Conservation (phyloP, 2,329 filamentous ascomycete genomes). For the Pezicula rhizophila region DNA sequence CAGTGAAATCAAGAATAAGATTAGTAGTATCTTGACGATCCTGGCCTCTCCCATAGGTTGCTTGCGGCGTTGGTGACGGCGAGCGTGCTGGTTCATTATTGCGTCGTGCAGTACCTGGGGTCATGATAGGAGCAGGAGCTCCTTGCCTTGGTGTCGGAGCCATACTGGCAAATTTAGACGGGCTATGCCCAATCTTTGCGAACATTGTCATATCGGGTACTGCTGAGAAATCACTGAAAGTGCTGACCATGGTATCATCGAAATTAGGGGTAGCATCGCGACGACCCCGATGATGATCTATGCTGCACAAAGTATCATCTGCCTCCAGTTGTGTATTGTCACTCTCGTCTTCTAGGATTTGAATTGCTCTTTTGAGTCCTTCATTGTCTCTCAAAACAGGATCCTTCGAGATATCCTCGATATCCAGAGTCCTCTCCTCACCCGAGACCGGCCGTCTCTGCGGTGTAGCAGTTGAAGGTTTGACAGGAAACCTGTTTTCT, state of each 20-base stretch:
- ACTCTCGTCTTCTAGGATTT: conserved; percentile 52
- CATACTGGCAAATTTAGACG: conserved; percentile 43
- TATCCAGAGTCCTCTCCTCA: conserved; percentile 17
- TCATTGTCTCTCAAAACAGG: conserved; percentile 45
- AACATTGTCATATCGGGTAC: conserved; percentile 84
- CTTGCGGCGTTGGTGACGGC: conserved; percentile 33
- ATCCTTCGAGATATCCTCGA: conserved; percentile 48
- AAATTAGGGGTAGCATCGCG: conserved; percentile 28
- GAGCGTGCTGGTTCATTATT: conserved; percentile 14
- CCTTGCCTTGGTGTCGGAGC: conserved; percentile 30
- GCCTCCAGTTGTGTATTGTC: conserved; percentile 21
- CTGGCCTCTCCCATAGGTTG: conserved; percentile 19
- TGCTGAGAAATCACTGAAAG: conserved; percentile 78
- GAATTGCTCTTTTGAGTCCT: conserved; percentile 52
- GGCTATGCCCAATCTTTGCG: conserved; percentile 64
- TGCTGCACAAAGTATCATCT: conserved; percentile 23
- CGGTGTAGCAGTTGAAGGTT: conserved; percentile 30
- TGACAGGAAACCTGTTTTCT: conserved; percentile 56
- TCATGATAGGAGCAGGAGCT: conserved; percentile 15
- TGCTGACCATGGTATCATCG: conserved; percentile 29
- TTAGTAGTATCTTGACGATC: conserved; percentile 59
- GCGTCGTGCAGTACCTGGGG: conserved; percentile 23
- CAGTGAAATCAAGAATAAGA: conserved; percentile 81
- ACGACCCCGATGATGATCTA: conserved; percentile 27
- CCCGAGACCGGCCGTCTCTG: conserved; percentile 26